phyloP scores from a whole-genome alignment of 345 rosid genomes.

The Geranium rotundifolium region DNA sequence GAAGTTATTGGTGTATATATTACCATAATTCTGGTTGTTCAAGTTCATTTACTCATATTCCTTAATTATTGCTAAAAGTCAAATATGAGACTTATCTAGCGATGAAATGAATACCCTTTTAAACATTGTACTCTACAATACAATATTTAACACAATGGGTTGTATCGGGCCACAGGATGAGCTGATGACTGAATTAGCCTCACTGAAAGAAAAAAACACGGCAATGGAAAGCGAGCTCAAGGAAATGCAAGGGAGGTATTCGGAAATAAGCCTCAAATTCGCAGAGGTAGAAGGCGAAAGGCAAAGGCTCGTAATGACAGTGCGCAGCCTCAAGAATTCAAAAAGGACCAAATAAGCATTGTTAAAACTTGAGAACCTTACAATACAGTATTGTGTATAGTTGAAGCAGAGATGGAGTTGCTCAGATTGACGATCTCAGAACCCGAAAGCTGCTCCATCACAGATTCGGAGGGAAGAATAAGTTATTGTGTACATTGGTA shows the following conservation, averaged over 20 bases:
- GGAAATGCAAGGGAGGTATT: conserved; percentile 34
- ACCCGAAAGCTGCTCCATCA: background rate
- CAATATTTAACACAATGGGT: background rate
- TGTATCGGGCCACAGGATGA: background rate
- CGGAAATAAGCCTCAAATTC: conserved; percentile 38
- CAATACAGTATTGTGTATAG: background rate
- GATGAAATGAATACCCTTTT: too few relatives aligned
- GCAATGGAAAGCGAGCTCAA: conserved; percentile 33
- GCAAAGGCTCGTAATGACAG: conserved; percentile 30
- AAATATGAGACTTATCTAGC: too few relatives aligned
- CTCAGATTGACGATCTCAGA: too few relatives aligned
- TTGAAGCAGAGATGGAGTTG: background rate
- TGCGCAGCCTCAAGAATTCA: conserved; percentile 22
- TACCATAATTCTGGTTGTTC: too few relatives aligned
- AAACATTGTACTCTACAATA: too few relatives aligned
- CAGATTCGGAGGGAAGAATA: background rate
- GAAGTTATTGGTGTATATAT: too few relatives aligned
- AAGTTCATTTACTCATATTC: too few relatives aligned
- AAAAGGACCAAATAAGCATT: conserved; percentile 5
- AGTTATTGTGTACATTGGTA: background rate
- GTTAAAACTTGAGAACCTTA: background rate
- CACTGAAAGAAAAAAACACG: conserved; percentile 19
- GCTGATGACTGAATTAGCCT: conserved; percentile 1
- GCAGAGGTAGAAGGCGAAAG: conserved; percentile 47
- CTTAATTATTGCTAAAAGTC: too few relatives aligned